Percentiles rank a stretch among this genome's conserved stretches.
Conservation (phyloP, 805 yeast species). For the Pichia insulana region DNA sequence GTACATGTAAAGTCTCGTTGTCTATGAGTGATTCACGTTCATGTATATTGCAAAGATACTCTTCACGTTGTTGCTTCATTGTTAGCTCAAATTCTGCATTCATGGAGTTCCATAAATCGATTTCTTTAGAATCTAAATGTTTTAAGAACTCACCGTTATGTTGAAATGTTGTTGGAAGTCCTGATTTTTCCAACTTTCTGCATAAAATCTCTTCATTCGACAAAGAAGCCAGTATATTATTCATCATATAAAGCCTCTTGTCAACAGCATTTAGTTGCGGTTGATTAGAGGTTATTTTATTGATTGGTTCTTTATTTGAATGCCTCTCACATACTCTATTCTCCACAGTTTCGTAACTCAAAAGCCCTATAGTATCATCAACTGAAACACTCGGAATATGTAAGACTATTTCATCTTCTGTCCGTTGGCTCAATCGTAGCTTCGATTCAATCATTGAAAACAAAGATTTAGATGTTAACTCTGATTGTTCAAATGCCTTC, state of each 20-base stretch:
- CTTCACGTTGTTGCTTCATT: constrained; percentile 14
- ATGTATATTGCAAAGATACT: neutral
- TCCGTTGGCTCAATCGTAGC: constrained; percentile 7
- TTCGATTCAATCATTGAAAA: constrained; percentile 15
- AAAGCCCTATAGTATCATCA: constrained; percentile 14
- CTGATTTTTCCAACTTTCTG: constrained; percentile 18
- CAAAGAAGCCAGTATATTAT: constrained; percentile 21
- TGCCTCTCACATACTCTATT: neutral
- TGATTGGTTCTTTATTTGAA: neutral
- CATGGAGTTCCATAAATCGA: constrained; percentile 26
- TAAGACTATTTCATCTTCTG: constrained; percentile 9
- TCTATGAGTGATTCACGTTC: neutral
- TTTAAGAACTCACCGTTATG: constrained; percentile 21
- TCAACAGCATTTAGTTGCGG: constrained; percentile 12
- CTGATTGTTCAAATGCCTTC: constrained; percentile 31
- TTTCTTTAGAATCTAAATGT: constrained; percentile 23
- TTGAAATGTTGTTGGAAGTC: constrained; percentile 22
- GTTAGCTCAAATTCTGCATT: constrained; percentile 27
- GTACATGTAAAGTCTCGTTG: neutral
- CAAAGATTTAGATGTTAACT: constrained; percentile 24
- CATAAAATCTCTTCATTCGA: constrained; percentile 19
- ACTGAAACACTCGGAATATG: constrained; percentile 19
- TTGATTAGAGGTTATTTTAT: neutral
- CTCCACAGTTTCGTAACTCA: constrained; percentile 4
- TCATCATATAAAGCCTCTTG: constrained; percentile 20